Evolutionary conservation across 139 green algal genomes (phyloP), one percentile per base, ranked within the genome.

Genomic region (Micractinium sp.): DNA sequence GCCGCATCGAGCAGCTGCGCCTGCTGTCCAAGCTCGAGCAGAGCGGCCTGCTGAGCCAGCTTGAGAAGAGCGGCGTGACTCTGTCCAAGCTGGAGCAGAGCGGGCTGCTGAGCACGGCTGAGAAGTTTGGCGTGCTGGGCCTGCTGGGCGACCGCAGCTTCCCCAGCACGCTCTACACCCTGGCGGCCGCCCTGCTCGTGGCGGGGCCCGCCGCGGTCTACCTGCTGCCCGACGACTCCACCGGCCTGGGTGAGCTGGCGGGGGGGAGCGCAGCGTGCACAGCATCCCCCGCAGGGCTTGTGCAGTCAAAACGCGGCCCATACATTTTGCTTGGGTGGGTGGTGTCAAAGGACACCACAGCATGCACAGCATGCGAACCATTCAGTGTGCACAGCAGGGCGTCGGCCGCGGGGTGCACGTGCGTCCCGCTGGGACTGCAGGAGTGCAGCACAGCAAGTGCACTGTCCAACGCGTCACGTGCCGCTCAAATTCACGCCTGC

Each of bases 61-160:
- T 90, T 14, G 95, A 97, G 91, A 91, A 88, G n/a, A 90, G 84
- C 63, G 95, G 95, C 60, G 73, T 97, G 0, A 96, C 95, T 7
- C 90, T 97, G 38, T 92, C 90, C n/a, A 93, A 90, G 73, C 96
- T 97, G 73, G 95, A 97, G 89, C 89, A 95, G 85, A 91, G 90
- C 39, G 95, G 95, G 31, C 88, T 97, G 73, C 93, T 97, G 39
- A 94, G 89, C 60, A 97, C 92, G n/a, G 95, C 94, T 61, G 91
- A 91, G 78, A 84, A 84, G 41, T 53, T 96, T 29, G 94, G 94
- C n/a, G 76, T 96, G 14, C 66, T 96, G 27, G 92, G 91, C 33
- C 86, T 90, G 23, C 91, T 93, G n/a, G 89, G 88, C 31, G 93
- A 95, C 88, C 90, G 91, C 84, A 93, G 89, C 87, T 93, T 92